Conservation (phyloP, 352 stramenopile species). For the Phytophthora cactorum region DNA sequence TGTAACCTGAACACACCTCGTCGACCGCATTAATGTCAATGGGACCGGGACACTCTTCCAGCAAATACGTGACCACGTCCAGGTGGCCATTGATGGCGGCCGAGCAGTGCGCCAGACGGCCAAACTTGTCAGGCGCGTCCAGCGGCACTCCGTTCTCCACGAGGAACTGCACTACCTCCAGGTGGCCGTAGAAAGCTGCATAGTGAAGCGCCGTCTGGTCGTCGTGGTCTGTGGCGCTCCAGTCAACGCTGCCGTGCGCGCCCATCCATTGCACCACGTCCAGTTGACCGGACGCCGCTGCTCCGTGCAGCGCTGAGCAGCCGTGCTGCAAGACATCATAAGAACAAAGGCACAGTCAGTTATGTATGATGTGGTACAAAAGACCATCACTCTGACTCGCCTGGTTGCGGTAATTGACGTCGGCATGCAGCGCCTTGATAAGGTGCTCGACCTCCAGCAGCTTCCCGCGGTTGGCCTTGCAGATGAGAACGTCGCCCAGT, state of each 20-base stretch:
- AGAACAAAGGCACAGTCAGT: slow-evolving; percentile 13
- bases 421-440: slow-evolving; percentile 72
- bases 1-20: slow-evolving; percentile 47
- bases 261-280: slow-evolving; percentile 86
- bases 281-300: slow-evolving; percentile 79
- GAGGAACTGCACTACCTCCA: slow-evolving; percentile 87
- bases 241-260: slow-evolving; percentile 60
- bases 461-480: slow-evolving; percentile 86
- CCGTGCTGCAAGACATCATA: slow-evolving; percentile 57
- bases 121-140: slow-evolving; percentile 87
- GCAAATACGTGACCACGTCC: slow-evolving; percentile 82
- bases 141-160: slow-evolving; percentile 84
- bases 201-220: slow-evolving; percentile 89
- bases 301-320: slow-evolving; percentile 79
- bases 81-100: slow-evolving; percentile 88
- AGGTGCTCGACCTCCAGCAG: slow-evolving; percentile 80
- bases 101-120: slow-evolving; percentile 79
- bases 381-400: slow-evolving; percentile 27
- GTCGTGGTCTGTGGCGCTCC: slow-evolving; percentile 72
- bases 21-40: slow-evolving; percentile 91
- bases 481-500: slow-evolving; percentile 87
- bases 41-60: slow-evolving; percentile 80
- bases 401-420: slow-evolving; percentile 91
- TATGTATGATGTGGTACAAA: not conserved
- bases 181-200: slow-evolving; percentile 85